Evolutionary conservation across 2,329 filamentous ascomycete species (phyloP).

Genomic region (Hypoxylon sp.): DNA sequence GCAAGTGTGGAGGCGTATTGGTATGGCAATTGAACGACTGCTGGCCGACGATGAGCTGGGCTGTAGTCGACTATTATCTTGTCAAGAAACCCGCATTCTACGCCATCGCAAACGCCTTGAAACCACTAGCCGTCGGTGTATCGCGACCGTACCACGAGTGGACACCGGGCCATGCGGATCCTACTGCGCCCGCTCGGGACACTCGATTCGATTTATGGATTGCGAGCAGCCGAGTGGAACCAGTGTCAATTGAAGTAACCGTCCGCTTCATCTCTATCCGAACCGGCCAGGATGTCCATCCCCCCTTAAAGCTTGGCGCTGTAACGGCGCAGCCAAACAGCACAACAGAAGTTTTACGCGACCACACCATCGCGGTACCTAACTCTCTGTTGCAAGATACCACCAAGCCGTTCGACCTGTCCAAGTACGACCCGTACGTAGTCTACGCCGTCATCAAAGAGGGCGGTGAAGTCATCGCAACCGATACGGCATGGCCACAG

Average conservation of each 20-base stretch:
- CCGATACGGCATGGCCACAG: conserved; percentile 67
- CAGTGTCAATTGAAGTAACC: conserved; percentile 42
- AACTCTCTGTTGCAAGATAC: conserved; percentile 29
- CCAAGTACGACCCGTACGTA: conserved; percentile 56
- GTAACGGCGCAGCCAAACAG: conserved; percentile 48
- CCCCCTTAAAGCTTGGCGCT: conserved; percentile 33
- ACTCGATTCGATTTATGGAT: conserved; percentile 57
- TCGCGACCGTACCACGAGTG: conserved; percentile 54
- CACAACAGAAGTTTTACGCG: conserved; percentile 52
- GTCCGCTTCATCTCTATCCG: conserved; percentile 54
- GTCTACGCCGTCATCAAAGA: conserved; percentile 55
- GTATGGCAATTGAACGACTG: conserved; percentile 78
- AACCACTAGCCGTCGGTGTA: conserved; percentile 67
- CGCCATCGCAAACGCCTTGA: conserved; percentile 60
- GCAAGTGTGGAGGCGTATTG: conserved; percentile 69
- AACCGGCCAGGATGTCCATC: conserved; percentile 49
- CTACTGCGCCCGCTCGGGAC: conserved; percentile 49
- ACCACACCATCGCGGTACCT: conserved; percentile 40
- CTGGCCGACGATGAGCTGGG: conserved; percentile 73
- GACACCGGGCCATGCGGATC: conserved; percentile 55
- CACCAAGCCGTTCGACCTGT: conserved; percentile 45
- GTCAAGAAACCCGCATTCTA: conserved; percentile 74
- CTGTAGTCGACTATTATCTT: conserved; percentile 70
- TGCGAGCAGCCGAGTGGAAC: conserved; percentile 45
- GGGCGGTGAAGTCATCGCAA: conserved; percentile 52